Base-by-base conservation (phyloP, 192 early-diverging fungal genomes). In the Rhizophagus prolifer region DNA sequence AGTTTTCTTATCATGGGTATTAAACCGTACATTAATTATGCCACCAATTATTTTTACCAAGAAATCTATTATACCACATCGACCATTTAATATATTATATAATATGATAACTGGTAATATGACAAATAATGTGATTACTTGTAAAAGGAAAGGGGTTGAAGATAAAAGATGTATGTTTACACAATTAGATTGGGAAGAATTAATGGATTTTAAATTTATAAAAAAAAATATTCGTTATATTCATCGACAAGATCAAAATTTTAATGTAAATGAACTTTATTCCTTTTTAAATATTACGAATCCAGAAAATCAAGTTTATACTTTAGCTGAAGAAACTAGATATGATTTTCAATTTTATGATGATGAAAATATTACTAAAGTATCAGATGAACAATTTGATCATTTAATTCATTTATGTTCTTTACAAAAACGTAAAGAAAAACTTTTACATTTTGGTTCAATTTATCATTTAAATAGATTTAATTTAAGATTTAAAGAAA, bases 381-480 rank as follows among this genome's bases (percentile, higher is more conserved):
- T 26, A 44, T 65, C 14, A n/a, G 77, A 1, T 38, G 83, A 12
- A 14, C 81, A 83, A 59, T 88, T 84, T 67, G 64, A 84, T 26
- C 71, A 84, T 14, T 14, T 76, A 25, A 21, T 85, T 19, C 81
- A 85, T 23, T 14, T 90, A 4, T 38, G 78, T n/a, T 79, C 81
- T 3, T 72, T 90, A 13, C 63, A 77, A 54, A 79, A 77, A 2
- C 78, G 81, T 5, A 63, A 74, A 7, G 71, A 83, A 25, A 74
- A 76, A 9, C 74, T 90, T 21, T 54, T 90, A 30, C 87, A 88
- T 58, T 87, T 90, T 80, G 86, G 87, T 8, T 86, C 85, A 0
- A 54, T 90, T 16, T 90, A 86, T 75, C 85, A 84, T 3, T 81
- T 80, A 3, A 80, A 82, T 25, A 70, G 87, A 6, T 82, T 90